Evolutionary conservation across 371 early-diverging fungal species (phyloP).

Genomic region (Fennellomyces sp.): DNA sequence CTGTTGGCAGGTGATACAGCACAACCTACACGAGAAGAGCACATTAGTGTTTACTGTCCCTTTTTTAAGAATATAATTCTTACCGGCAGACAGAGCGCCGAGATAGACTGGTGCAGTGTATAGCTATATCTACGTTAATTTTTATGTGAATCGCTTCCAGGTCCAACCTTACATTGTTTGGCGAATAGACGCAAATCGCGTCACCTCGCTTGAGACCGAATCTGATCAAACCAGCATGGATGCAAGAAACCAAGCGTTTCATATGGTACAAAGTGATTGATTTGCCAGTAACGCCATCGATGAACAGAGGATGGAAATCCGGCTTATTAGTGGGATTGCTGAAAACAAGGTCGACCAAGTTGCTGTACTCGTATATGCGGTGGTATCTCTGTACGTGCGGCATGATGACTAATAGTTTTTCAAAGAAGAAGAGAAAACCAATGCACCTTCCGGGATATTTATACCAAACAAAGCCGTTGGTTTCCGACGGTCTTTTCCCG

Average conservation of each 20-base stretch:
- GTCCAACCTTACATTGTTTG: constrained; percentile 11
- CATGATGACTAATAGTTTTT: no score
- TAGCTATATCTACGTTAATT: constrained; percentile 16
- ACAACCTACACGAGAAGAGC: constrained; percentile 10
- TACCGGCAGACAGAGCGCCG: constrained; percentile 21
- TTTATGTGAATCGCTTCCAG: background rate
- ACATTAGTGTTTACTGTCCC: constrained; percentile 9
- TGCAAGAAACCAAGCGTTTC: background rate
- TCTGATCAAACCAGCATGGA: constrained; percentile 12
- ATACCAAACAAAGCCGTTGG: no score
- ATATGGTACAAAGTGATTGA: constrained; percentile 7
- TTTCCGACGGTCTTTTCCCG: no score
- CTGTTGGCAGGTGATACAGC: constrained; percentile 67
- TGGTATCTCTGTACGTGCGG: no score
- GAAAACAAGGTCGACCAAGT: constrained; percentile 6
- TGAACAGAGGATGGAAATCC: constrained; percentile 9
- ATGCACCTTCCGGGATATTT: no score
- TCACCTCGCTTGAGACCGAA: constrained; percentile 16
- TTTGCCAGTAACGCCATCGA: constrained; percentile 19
- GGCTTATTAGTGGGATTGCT: constrained; percentile 11
- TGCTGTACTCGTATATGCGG: no score
- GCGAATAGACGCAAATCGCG: constrained; percentile 13
- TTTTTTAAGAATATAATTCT: constrained; percentile 65
- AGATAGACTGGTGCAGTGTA: background rate
- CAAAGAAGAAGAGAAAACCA: no score